A percentile compares a stretch with the other conserved stretches of the same genome.
Conservation (phyloP, 176 grass and related monocot genomes). For the Phoenix roebelenii region DNA sequence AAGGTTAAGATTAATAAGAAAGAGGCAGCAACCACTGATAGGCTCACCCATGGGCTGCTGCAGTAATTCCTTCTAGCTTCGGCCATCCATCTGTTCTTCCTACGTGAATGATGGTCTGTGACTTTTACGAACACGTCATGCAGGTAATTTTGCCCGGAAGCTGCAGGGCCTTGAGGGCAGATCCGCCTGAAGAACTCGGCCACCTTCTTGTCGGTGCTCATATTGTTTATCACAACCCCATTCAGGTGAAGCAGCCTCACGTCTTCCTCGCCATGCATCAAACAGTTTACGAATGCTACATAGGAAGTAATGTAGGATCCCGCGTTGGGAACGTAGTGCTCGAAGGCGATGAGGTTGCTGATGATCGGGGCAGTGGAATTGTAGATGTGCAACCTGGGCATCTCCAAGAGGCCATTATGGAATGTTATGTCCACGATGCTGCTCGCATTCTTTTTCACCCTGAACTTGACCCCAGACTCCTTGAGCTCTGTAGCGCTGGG, state of each 20-base stretch:
- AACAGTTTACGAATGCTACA: constrained; percentile 7
- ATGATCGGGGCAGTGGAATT: neutral
- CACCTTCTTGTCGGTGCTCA: constrained; percentile 7
- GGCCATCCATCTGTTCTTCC: constrained; percentile 13
- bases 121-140: constrained; percentile 10
- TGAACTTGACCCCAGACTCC: constrained; percentile 13
- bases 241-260: constrained; percentile 11
- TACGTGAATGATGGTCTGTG: constrained; percentile 3
- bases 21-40: constrained; percentile 6
- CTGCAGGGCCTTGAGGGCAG: neutral
- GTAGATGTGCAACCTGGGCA: constrained; percentile 5
- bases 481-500: constrained; percentile 15
- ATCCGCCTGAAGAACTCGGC: constrained; percentile 10
- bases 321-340: neutral
- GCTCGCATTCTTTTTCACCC: constrained; percentile 2
- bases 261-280: constrained; percentile 12
- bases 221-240: constrained; percentile 8
- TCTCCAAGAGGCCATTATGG: constrained; percentile 6
- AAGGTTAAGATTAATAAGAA: neutral
- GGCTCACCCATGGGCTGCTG: constrained; percentile 9
- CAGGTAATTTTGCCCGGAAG: constrained; percentile 9
- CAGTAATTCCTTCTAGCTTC: constrained; percentile 9
- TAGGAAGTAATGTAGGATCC: constrained; percentile 2
- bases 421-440: constrained; percentile 13
- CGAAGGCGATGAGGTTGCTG: constrained; percentile 7